A percentile compares a stretch with the other conserved stretches of the same genome.
Conservation (phyloP, 2,329 filamentous ascomycete species). For the Paecilomyces sp. region DNA sequence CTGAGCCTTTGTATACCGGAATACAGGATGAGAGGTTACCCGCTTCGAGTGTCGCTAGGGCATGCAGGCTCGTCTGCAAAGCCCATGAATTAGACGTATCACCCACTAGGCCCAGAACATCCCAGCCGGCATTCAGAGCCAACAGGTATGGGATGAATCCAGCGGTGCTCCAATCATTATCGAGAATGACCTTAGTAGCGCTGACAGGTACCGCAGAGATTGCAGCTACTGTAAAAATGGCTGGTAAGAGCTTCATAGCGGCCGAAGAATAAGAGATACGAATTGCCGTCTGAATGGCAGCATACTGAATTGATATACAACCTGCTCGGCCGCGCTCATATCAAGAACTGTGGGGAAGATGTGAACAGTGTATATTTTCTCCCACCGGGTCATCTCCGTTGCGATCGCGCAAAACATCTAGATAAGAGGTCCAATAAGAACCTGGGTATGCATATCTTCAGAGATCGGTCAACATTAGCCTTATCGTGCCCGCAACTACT, state of each 20-base stretch:
- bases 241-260: background rate
- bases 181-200: conserved; percentile 31
- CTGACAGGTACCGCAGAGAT: background rate
- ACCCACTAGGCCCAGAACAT: conserved; percentile 36
- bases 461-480: too few species aligned
- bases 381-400: too few species aligned
- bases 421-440: too few species aligned
- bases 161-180: conserved; percentile 41
- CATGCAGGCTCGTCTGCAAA: conserved; percentile 39
- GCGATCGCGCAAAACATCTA: too few species aligned
- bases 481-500: too few species aligned
- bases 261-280: background rate
- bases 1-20: conserved; percentile 40
- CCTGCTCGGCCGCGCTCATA: background rate
- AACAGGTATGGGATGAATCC: conserved; percentile 40
- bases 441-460: too few species aligned
- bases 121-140: conserved; percentile 37
- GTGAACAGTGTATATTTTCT: background rate
- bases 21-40: conserved; percentile 40
- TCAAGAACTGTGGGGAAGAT: background rate
- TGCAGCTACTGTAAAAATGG: background rate
- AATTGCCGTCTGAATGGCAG: background rate
- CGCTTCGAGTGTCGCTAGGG: conserved; percentile 40
- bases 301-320: background rate
- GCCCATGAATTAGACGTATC: conserved; percentile 43